Evolutionary conservation across 805 yeast genomes (phyloP), one percentile per base, ranked within the genome.

Genomic region (Scheffersomyces stipitis): DNA sequence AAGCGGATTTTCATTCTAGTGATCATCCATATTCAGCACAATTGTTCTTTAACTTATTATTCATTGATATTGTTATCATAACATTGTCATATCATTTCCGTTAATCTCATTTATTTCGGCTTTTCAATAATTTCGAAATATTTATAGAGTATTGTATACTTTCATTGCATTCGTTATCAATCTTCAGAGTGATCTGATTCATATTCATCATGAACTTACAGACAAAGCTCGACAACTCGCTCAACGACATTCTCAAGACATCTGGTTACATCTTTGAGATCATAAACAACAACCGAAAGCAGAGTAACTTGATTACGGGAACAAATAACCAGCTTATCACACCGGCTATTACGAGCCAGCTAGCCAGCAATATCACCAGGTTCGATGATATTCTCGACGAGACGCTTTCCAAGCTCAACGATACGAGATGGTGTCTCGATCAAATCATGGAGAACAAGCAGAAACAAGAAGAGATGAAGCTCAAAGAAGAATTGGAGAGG

Each of bases 381-480:
- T 68, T 69, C 39, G 73, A 69, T 41, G 69, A 58, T 37, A 57
- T 67, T 20, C 53, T 69, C n/a, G 75, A 69, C 44, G 73, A 69
- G 5, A 64, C 73, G 2, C 53, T 62, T 8, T 41, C 57, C 36
- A 67, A 67, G 43, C 62, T 69, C 42, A 68, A 67, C 45, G 73
- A 69, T 34, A 66, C 71, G 2, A 51, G 56, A 26, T 69, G 75
- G 75, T 69, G 73, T 38, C 51, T 69, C 4, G 72, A 60, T 37
- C 66, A 61, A 40, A 68, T 69, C 34, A 48, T 68, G 22, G 71
- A 69, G 44, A 66, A 57, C 48, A 64, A 59, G 44, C 71, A 66
- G 45, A 56, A 58, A 30, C 71, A 66, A 42, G 71, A 67, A 42
- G 71, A 67, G 44, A 36, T 60, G 46, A 64, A 62, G 47, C 30